Percentiles rank a stretch among this genome's conserved stretches.
phyloP scores from a whole-genome alignment of 169 alveolate genomes.

The Cryptosporidium andersoni region DNA sequence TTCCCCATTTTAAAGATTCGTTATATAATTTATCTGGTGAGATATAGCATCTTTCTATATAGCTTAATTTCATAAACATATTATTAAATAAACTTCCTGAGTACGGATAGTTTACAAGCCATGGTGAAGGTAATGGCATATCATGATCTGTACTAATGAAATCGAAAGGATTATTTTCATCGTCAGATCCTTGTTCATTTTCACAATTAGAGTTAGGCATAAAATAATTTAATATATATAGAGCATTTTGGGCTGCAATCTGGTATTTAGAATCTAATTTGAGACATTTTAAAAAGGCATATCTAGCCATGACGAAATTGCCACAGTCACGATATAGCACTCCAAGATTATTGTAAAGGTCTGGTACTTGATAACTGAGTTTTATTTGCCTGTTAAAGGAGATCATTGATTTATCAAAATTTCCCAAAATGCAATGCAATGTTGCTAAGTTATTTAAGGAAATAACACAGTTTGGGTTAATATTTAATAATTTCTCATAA shows the following conservation, averaged over 20 bases:
- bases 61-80: not conserved
- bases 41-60: slow-evolving; percentile 8
- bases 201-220: slow-evolving; percentile 49
- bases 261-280: slow-evolving; percentile 39
- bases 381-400: slow-evolving; percentile 75
- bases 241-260: slow-evolving; percentile 62
- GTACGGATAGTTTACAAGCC: not conserved
- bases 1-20: slow-evolving; percentile 51
- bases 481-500: slow-evolving; percentile 12
- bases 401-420: slow-evolving; percentile 72
- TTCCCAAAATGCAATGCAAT: slow-evolving; percentile 71
- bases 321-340: slow-evolving; percentile 75
- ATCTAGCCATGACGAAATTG: slow-evolving; percentile 72
- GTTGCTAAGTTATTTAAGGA: slow-evolving; percentile 71
- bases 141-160: not conserved
- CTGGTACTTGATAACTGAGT: slow-evolving; percentile 70
- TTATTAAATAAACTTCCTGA: not conserved
- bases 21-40: slow-evolving; percentile 6
- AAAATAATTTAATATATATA: slow-evolving; percentile 67
- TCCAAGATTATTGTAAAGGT: slow-evolving; percentile 74
- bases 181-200: slow-evolving; percentile 28
- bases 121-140: not conserved
- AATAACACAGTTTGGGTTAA: slow-evolving; percentile 41
- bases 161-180: slow-evolving; percentile 60
- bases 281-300: slow-evolving; percentile 70